Base-by-base conservation (phyloP, 2,329 filamentous ascomycete species). In the Fusarium zealandicum region DNA sequence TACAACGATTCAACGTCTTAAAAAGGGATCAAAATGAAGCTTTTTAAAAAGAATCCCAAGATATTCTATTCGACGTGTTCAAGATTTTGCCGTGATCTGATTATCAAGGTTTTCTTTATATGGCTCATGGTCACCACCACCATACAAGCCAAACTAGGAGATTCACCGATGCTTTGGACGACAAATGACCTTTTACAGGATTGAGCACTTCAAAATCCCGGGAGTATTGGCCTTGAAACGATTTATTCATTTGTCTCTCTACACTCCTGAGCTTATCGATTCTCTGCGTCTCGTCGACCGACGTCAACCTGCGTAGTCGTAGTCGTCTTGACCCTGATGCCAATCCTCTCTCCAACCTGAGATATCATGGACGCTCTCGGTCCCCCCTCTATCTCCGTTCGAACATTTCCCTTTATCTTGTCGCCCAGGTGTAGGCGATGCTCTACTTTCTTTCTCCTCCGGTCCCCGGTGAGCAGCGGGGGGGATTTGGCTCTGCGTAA, bases 321-420 rank as follows among this genome's bases (percentile, higher is more conserved):
- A 13, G 49, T 63, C 9, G 65, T 67, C 43, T 61, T 66, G 17
- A 67, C 65, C 6, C 57, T 60, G 1, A 67, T 67, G 2, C 65
- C 65, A 25, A 64, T 53, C 17, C 33, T 51, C 13, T 58, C 64
- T 8, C 57, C 61, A 7, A 61, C 22, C 13, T 64, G 58, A 1
- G 64, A 67, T 10, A 67, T 64, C 47, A 65, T 61, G 2, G 64
- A 67, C 41, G 65, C 65, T 11, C 64, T 61, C 7, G 61, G 61
- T 0, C 64, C 64, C 17, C 59, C 64, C 14, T 67, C 57, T 22
- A 73, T 72, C 18, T 73, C 61, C 22, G 71, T 73, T 36, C 63
- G 64, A 10, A 73, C 71, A 22, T 72, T 61, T 18, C 71, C 70
- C 4, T 57, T 48, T 11, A 59, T 48, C 54, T 69, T 71, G 38